phyloP scores from a whole-genome alignment of 306 rosid species.

The Vigna trinervia region DNA sequence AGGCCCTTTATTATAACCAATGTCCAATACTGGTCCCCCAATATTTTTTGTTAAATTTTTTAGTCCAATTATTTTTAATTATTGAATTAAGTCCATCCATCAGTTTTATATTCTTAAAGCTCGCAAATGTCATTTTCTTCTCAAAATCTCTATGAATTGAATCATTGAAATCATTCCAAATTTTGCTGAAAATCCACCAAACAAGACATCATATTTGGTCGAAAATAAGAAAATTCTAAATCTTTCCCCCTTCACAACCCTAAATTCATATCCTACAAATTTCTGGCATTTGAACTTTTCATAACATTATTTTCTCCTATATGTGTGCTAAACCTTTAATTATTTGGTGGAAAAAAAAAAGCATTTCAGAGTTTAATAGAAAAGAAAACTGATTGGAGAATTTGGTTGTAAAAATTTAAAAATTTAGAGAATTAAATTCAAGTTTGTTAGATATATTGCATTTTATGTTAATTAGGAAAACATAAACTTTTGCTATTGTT shows the following conservation, averaged over 20 bases:
- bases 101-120: background rate
- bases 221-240: background rate
- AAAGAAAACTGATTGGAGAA: background rate
- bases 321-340: background rate
- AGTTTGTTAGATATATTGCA: background rate
- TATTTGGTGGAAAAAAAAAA: background rate
- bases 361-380: background rate
- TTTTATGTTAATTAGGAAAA: too few relatives aligned
- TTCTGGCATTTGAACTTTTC: background rate
- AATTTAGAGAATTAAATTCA: background rate
- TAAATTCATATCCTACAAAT: background rate
- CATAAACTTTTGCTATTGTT: too few relatives aligned
- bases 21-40: background rate
- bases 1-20: background rate
- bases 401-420: background rate
- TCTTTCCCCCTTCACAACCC: background rate
- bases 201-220: background rate
- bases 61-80: background rate
- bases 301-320: background rate
- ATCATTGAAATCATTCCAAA: background rate
- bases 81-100: background rate
- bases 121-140: background rate
- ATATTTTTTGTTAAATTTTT: constrained; percentile 1
- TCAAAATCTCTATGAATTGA: background rate
- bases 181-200: background rate